Percentiles rank a stretch among this genome's conserved stretches.
These are phyloP conservation scores for Debaryomyces fabryi DNA, from an alignment of 1,139 yeast genomes.

Conservation along the genomic window DNA sequence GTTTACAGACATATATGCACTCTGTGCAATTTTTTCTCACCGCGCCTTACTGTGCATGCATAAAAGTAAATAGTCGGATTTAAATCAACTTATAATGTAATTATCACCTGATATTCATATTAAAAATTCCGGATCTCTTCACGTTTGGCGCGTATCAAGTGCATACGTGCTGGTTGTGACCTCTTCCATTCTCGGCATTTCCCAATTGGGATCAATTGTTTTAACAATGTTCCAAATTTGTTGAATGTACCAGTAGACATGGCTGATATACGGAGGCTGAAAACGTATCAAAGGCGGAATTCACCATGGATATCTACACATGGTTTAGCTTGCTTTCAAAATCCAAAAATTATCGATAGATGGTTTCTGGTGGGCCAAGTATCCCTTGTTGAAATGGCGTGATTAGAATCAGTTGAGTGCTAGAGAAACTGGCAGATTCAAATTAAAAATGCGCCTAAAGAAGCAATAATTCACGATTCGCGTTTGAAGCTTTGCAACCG, in stretches of 20 bases:
- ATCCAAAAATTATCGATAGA: background rate
- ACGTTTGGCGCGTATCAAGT: background rate
- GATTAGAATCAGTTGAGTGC: background rate
- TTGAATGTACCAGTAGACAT: background rate
- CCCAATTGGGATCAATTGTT: conserved; percentile 1
- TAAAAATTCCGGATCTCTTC: background rate
- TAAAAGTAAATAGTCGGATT: conserved; percentile 5
- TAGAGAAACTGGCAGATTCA: background rate
- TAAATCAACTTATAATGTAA: background rate
- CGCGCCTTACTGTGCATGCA: conserved; percentile 1
- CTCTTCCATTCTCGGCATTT: conserved; percentile 3
- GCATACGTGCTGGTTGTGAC: conserved; percentile 8
- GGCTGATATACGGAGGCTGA: background rate
- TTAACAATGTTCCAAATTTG: conserved; percentile 4
- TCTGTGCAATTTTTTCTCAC: background rate
- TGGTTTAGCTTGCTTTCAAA: background rate
- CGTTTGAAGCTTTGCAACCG: background rate
- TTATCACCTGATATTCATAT: background rate
- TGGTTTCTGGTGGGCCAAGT: background rate
- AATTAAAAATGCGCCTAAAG: background rate
- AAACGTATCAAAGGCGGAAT: background rate
- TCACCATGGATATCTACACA: background rate
- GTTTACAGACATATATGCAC: conserved; percentile 4
- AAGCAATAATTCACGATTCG: background rate
- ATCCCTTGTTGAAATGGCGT: background rate